Evolutionary conservation across 352 stramenopile genomes (phyloP), one percentile per base, ranked within the genome.

Genomic region (Saprolegnia diclina): DNA sequence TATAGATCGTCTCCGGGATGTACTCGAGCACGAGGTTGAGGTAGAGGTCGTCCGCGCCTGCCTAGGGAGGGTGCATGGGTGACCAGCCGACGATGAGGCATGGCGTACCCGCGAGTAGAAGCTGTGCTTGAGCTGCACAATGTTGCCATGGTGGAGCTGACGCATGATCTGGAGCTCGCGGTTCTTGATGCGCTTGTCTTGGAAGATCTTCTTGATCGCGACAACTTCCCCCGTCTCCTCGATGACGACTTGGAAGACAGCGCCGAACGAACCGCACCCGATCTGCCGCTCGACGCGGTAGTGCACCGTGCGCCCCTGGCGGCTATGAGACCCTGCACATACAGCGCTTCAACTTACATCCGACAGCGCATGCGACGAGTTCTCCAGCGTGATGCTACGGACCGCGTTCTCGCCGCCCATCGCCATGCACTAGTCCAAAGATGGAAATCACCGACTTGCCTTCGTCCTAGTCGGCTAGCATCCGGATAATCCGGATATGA

Each of bases 1-100:
- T 80, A 78, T 97, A 97, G 16, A 98, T 87, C 24, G 90, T 98
- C 72, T 98, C 90, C 19, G 90, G 91, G 55, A 98, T 74, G 3
- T 81, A 92, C 59, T 90, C 88, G 69, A 94, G 91, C 44, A 94
- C 83, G 26, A 82, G 81, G 54, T 92, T 83, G 46, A 97, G 76
- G 79, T 97, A 98, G 18, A 96, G 71, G 72, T 97, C 88, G 65
- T 96, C 87, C 56, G 77, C 13, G n/a, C 52, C 52, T 16, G 52
- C 52, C 52, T 59, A 59, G 9, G 11, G 13, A 42, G 2, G 35
- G 52, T 42, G 1, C 52, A 26, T 42, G 11, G 16, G 24, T 24
- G 35, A 2, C 2, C 2, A 35, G 44, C 6, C 26, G 26, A 45
- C 5, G 5, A 29, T 29, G 29, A 52, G 46, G n/a, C 6, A 62